These are phyloP conservation scores for Phytophthora cactorum DNA, from an alignment of 352 stramenopile genomes.

Conservation along the genomic window DNA sequence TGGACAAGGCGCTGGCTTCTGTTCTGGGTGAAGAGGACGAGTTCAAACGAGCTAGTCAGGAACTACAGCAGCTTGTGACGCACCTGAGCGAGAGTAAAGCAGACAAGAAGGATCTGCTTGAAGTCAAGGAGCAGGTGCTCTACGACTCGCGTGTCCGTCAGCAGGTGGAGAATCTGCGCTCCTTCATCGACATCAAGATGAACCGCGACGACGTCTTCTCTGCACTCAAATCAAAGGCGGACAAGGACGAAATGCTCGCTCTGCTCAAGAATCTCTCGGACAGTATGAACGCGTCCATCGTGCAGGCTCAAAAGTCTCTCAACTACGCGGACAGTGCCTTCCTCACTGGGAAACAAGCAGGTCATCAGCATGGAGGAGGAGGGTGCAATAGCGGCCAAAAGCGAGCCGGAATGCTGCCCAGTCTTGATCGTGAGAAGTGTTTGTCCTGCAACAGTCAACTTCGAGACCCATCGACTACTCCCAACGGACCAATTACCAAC, in stretches of 20 bases:
- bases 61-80: slow-evolving; percentile 84
- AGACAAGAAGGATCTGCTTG: slow-evolving; percentile 85
- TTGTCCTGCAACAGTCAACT: slow-evolving; percentile 80
- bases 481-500: slow-evolving; percentile 42
- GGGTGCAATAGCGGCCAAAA: slow-evolving; percentile 36
- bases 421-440: slow-evolving; percentile 80
- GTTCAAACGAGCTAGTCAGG: slow-evolving; percentile 86
- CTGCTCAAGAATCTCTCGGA: slow-evolving; percentile 81
- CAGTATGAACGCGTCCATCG: slow-evolving; percentile 84
- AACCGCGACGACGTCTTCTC: slow-evolving; percentile 87
- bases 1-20: slow-evolving; percentile 87
- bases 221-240: slow-evolving; percentile 83
- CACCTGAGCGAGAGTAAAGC: slow-evolving; percentile 83
- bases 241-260: slow-evolving; percentile 86
- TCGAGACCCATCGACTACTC: slow-evolving; percentile 41
- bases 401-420: slow-evolving; percentile 64
- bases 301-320: slow-evolving; percentile 66
- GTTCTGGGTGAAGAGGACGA: slow-evolving; percentile 90
- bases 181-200: slow-evolving; percentile 91
- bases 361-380: slow-evolving; percentile 50
- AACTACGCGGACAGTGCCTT: slow-evolving; percentile 75
- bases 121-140: slow-evolving; percentile 88
- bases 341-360: slow-evolving; percentile 74
- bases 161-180: slow-evolving; percentile 85
- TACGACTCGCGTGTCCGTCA: slow-evolving; percentile 88